These are phyloP conservation scores for Clavispora asparagi DNA, from an alignment of 805 yeast species.

Conservation along the genomic window DNA sequence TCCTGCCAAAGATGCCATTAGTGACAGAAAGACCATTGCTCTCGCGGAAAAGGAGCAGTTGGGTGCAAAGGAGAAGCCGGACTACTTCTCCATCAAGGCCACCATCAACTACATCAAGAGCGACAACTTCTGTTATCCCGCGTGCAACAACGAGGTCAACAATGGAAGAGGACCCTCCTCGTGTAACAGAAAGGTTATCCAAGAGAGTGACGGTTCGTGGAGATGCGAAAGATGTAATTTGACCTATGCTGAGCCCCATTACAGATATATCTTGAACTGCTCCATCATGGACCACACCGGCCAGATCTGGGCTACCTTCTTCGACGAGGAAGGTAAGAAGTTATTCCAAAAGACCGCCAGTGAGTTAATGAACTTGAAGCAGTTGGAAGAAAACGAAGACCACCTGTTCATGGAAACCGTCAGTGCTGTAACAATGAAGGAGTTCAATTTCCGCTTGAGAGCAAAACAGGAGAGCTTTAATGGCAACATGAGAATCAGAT, in stretches of 20 bases:
- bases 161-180: conserved; percentile 26
- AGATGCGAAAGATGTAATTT: conserved; percentile 89
- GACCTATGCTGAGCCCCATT: conserved; percentile 60
- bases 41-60: conserved; percentile 62
- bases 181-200: conserved; percentile 81
- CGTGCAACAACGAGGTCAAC: conserved; percentile 58
- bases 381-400: conserved; percentile 32
- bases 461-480: conserved; percentile 84
- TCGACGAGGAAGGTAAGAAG: conserved; percentile 76
- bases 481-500: conserved; percentile 71
- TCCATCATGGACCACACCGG: conserved; percentile 79
- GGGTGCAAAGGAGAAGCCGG: conserved; percentile 75
- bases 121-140: conserved; percentile 83
- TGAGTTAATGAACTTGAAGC: conserved; percentile 43
- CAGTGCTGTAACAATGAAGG: conserved; percentile 53
- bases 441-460: conserved; percentile 68
- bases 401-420: conserved; percentile 41
- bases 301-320: conserved; percentile 79
- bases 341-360: conserved; percentile 65
- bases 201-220: conserved; percentile 70
- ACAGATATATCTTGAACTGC: conserved; percentile 74
- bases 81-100: conserved; percentile 72
- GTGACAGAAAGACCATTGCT: conserved; percentile 59
- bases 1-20: conserved; percentile 31
- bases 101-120: conserved; percentile 64